These are phyloP conservation scores for Eucalyptus cloeziana DNA, from an alignment of 345 rosid species.

Conservation along the genomic window DNA sequence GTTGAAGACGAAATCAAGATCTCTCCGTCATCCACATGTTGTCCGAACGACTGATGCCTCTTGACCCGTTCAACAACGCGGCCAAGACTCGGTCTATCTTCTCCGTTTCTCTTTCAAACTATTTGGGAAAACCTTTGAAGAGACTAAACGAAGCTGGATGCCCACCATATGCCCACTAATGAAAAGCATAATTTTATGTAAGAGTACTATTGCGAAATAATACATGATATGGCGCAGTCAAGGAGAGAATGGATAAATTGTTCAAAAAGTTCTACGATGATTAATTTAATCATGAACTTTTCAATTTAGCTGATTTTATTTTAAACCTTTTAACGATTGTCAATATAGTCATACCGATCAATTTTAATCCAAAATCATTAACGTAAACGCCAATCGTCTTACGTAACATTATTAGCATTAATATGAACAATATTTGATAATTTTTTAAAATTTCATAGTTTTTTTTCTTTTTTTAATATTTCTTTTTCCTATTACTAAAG, in stretches of 20 bases:
- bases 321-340: not conserved
- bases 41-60: not conserved
- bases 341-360: accelerated
- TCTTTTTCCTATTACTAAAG: not conserved
- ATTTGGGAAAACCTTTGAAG: not conserved
- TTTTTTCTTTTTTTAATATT: not conserved
- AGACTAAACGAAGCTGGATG: not conserved
- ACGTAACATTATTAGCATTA: accelerated
- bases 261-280: accelerated
- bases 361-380: accelerated
- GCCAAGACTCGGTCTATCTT: not conserved
- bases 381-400: accelerated
- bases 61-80: not conserved
- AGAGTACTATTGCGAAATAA: not conserved
- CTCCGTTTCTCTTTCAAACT: not conserved
- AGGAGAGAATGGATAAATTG: not conserved
- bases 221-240: accelerated
- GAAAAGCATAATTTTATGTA: not conserved
- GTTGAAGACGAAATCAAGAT: not conserved
- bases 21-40: not conserved
- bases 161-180: not conserved
- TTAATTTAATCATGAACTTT: accelerated
- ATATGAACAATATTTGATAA: accelerated
- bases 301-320: accelerated
- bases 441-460: accelerated